These are phyloP conservation scores for Rubroboletus satanas DNA, from an alignment of 768 basidiomycete species.

Conservation along the genomic window DNA sequence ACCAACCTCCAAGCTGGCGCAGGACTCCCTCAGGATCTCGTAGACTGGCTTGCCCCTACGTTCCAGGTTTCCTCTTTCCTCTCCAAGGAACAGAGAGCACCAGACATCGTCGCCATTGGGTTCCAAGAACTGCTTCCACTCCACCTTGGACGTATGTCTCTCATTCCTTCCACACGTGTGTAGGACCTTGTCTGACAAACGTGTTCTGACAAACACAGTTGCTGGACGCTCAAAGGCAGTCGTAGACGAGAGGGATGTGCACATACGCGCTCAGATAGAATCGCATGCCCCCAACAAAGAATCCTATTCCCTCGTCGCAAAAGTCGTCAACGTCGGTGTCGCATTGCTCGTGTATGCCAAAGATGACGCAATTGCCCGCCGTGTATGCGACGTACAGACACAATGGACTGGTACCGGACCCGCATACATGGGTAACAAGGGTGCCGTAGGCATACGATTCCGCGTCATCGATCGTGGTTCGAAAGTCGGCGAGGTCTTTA, in stretches of 20 bases:
- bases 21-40: conserved; percentile 78
- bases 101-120: conserved; percentile 86
- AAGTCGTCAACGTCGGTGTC: conserved; percentile 81
- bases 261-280: conserved; percentile 75
- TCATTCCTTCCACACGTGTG: background rate
- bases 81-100: conserved; percentile 56
- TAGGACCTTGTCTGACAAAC: background rate
- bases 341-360: conserved; percentile 84
- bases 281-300: conserved; percentile 67
- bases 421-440: conserved; percentile 89
- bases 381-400: conserved; percentile 63
- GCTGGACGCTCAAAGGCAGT: conserved; percentile 72
- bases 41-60: conserved; percentile 88
- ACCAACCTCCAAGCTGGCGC: conserved; percentile 79
- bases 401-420: conserved; percentile 73
- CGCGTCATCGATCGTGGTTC: conserved; percentile 57
- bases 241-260: conserved; percentile 61
- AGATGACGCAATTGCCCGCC: conserved; percentile 60
- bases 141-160: conserved; percentile 75
- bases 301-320: conserved; percentile 72
- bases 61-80: conserved; percentile 73
- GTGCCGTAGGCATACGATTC: conserved; percentile 86
- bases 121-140: conserved; percentile 93
- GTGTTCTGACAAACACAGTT: conserved; percentile 42
- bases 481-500: conserved; percentile 69